Evolutionary conservation across 2,329 filamentous ascomycete species (phyloP), one percentile per base, ranked within the genome.

Genomic region (Colletotrichum zoysiae): DNA sequence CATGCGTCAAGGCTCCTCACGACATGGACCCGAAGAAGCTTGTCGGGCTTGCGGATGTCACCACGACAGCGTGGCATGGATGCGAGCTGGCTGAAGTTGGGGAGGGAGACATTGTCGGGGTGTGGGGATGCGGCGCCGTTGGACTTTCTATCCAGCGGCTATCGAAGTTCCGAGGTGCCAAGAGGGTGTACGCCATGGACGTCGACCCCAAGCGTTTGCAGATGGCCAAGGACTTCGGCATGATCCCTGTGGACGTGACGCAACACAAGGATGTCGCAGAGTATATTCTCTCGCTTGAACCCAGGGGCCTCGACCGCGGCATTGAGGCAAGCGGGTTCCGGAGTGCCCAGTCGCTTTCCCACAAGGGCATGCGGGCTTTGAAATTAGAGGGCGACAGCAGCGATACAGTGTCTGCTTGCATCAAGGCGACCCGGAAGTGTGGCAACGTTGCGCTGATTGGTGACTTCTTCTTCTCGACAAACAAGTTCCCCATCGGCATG

Each of bases 151-250:
- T 77, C 44, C 78, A 79, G 67, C 74, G 75, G 23, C 74, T 80
- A 16, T 74, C 79, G 23, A 75, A 72, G 63, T 53, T 80, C 6
- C 76, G 78, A 23, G 79, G 79, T 2, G 79, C 79, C 20, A 75
- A 71, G 38, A 79, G 76, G 64, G 75, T 81, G 1, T 80, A 79
- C 69, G 80, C 77, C 11, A 72, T 81, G 23, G 80, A 82, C 73
- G 78, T 77, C 30, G 79, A 81, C 65, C 64, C 74, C 3, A 50
- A 76, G 18, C 76, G 80, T 23, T 73, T 80, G 16, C 20, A 58
- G 8, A 59, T 20, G 5, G 79, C 79, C 2, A 71, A 77, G 65
- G 71, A 68, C 0, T 78, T 77, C 67, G 78, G 79, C 40, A 78
- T 78, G 75, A 76, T 74, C 20, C 76, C 78, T 2, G 70, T 80